Conservation (phyloP, 257 asterid genomes). For the Prunella vulgaris region DNA sequence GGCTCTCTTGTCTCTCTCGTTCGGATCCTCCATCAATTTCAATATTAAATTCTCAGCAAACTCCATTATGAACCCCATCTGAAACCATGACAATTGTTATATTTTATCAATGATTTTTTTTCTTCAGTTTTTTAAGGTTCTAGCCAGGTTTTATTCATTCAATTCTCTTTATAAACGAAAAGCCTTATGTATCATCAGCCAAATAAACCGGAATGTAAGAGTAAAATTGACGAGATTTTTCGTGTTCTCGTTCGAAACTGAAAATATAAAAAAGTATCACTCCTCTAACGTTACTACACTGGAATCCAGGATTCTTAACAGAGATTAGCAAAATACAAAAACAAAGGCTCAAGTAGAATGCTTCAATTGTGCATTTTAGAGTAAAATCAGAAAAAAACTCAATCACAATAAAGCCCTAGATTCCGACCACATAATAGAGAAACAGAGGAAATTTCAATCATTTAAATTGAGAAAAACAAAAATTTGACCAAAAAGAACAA, state of each 20-base stretch:
- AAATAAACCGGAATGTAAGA: background rate
- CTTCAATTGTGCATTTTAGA: background rate
- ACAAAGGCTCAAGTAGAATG: background rate
- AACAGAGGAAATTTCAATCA: background rate
- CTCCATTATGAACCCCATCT: conserved; percentile 78
- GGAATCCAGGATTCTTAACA: background rate
- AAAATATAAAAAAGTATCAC: background rate
- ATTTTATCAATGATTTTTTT: too few species aligned
- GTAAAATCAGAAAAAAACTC: background rate
- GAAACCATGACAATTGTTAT: too few species aligned
- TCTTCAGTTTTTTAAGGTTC: background rate
- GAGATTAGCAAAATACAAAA: background rate
- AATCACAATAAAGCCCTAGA: conserved; percentile 17
- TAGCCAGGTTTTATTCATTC: background rate
- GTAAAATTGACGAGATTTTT: background rate
- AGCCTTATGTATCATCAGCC: background rate
- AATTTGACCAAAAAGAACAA: background rate
- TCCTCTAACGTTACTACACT: background rate
- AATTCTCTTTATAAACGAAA: background rate
- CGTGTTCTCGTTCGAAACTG: background rate
- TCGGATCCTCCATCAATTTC: conserved; percentile 80
- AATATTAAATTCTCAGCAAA: conserved; percentile 74
- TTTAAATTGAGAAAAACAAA: background rate
- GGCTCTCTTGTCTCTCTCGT: conserved; percentile 61
- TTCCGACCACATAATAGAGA: background rate